Evolutionary conservation across 1,284 basidiomycete genomes (phyloP), one percentile per base, ranked within the genome.

Genomic region (Pulchroboletus neoregius): DNA sequence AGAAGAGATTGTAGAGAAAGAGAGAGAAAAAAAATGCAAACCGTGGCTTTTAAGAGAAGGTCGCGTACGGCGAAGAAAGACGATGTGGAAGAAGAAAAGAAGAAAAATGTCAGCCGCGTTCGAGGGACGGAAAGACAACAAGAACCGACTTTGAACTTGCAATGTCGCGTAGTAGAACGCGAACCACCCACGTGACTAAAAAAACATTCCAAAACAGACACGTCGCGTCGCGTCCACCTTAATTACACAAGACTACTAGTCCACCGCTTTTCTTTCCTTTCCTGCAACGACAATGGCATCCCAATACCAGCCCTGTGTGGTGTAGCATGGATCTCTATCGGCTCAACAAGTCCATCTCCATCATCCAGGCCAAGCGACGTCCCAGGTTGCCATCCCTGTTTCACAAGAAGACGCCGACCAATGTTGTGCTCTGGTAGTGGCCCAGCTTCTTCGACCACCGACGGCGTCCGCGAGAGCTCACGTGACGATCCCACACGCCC

Each of bases 321-420:
- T 22, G 58, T 76, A 2, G 66, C 51, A 30, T 61, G 71, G 6
- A 78, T 62, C 50, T 78, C 68, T 6, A 87, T 62, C 3, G 84
- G 84, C 31, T 78, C 79, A 15, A 78, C 62, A 18, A 83, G 65
- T n/a, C 71, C 72, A 24, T 59, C 62, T 26, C 58, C 61, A 30
- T 62, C 45, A 30, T 61, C 62, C 4, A 60, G 43, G 11, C 83
- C 84, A 12, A 88, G 73, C 6, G 72, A 67, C 20, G 71, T 76
- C 6, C 86, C 87, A 13, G 84, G 85, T 22, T 70, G 66, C 86
- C 87, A 89, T 2, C 86, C 85, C 63, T 87, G 84, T 60, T 81
- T 83, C 63, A 79, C 67, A 3, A 88, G 70, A 35, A 89, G 67
- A 32, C 69, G 73, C 56, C 84, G 79, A 1, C 86, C 86, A 41